These are phyloP conservation scores for Escallonia herrerae DNA, from an alignment of 129 eudicot genomes.

Conservation along the genomic window DNA sequence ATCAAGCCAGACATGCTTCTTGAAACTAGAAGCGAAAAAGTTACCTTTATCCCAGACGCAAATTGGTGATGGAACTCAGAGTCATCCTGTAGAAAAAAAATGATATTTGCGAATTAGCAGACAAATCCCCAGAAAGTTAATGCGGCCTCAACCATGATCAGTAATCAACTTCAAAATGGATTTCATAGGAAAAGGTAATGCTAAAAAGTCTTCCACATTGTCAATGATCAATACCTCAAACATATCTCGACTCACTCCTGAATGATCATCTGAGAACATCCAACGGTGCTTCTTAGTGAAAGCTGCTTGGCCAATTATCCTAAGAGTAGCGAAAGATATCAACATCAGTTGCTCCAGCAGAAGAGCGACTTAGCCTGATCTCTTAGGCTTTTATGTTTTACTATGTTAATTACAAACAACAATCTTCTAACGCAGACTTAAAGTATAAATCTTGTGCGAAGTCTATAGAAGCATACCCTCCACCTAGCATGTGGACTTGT, in stretches of 20 bases:
- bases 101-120: neutral
- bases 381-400: too few relatives aligned
- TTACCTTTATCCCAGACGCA: constrained; percentile 79
- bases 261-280: constrained; percentile 52
- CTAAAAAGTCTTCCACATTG: neutral
- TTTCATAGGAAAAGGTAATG: neutral
- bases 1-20: constrained; percentile 2
- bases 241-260: constrained; percentile 36
- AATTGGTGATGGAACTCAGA: constrained; percentile 45
- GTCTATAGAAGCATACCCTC: constrained; percentile 54
- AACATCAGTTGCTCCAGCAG: neutral
- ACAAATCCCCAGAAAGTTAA: neutral
- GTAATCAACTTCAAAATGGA: neutral
- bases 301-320: constrained; percentile 78
- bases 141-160: neutral
- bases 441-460: too few relatives aligned
- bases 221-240: constrained; percentile 38
- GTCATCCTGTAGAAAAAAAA: constrained; percentile 45
- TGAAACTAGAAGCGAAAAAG: neutral
- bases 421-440: too few relatives aligned
- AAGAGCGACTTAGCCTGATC: too few relatives aligned
- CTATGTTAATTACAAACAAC: too few relatives aligned
- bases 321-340: constrained; percentile 8
- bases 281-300: constrained; percentile 62
- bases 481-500: constrained; percentile 72